These are phyloP conservation scores for Suillus spraguei DNA, from an alignment of 768 basidiomycete genomes.

Conservation along the genomic window DNA sequence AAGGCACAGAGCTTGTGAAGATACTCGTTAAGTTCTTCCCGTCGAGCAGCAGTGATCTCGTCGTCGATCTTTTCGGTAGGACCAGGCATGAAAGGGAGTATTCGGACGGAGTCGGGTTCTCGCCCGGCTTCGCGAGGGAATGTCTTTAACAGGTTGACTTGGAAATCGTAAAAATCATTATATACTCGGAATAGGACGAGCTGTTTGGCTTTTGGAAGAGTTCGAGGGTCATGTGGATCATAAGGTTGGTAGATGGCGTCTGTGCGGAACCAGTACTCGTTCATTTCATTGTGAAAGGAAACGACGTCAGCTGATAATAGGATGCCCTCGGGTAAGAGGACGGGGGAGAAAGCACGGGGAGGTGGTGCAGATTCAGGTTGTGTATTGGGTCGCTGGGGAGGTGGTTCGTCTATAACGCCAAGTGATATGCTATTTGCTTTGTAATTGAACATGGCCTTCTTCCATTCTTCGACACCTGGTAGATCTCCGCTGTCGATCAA, in stretches of 20 bases:
- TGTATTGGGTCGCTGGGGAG: constrained; percentile 24
- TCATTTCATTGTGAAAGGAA: constrained; percentile 96
- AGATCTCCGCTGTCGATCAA: constrained; percentile 88
- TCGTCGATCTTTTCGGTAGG: constrained; percentile 86
- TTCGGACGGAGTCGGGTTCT: constrained; percentile 61
- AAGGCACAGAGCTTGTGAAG: constrained; percentile 78
- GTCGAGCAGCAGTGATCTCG: constrained; percentile 75
- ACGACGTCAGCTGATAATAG: constrained; percentile 87
- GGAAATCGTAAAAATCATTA: constrained; percentile 98
- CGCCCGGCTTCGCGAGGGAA: constrained; percentile 94
- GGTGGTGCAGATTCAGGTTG: constrained; percentile 18
- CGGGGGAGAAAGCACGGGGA: constrained; percentile 42
- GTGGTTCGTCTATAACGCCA: constrained; percentile 78
- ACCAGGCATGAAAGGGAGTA: constrained; percentile 97
- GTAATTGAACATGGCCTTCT: constrained; percentile 91
- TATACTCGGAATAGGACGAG: constrained; percentile 94
- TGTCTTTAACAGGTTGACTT: constrained; percentile 80
- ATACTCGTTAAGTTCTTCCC: constrained; percentile 88
- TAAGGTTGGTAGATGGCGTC: constrained; percentile 90
- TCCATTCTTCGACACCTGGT: constrained; percentile 99
- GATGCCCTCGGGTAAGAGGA: constrained; percentile 76
- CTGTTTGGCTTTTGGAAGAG: constrained; percentile 67
- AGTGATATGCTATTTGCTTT: constrained; percentile 96
- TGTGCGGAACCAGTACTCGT: constrained; percentile 97
- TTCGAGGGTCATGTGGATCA: constrained; percentile 53